Percentiles rank a stretch among this genome's conserved stretches.
These are phyloP conservation scores for Paecilomyces fulvus DNA, from an alignment of 2,329 filamentous ascomycete genomes.

Conservation along the genomic window DNA sequence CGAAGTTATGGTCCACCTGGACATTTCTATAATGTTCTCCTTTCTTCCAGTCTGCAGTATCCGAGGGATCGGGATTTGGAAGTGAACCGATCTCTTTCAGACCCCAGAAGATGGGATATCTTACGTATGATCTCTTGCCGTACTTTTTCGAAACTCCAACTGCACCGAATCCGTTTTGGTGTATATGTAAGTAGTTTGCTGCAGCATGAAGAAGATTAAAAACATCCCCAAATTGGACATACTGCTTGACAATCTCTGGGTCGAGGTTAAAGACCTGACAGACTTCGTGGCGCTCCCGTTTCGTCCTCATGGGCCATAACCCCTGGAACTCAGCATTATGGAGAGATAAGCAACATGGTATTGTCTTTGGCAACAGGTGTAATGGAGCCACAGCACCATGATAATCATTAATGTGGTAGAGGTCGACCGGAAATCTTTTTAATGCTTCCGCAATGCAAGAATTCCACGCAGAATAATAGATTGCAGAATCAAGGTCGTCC, in stretches of 20 bases:
- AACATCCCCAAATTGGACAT: constrained; percentile 55
- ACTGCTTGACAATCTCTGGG: constrained; percentile 44
- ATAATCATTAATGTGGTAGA: constrained; percentile 56
- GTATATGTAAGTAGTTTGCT: constrained; percentile 52
- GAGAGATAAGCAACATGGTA: constrained; percentile 51
- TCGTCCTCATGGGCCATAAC: constrained; percentile 54
- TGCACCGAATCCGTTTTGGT: constrained; percentile 55
- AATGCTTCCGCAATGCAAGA: constrained; percentile 54
- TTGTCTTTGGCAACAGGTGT: constrained; percentile 50
- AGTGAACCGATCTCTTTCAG: constrained; percentile 49
- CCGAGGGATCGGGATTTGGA: constrained; percentile 54
- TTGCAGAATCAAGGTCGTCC: constrained; percentile 55
- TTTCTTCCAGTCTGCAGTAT: constrained; percentile 49
- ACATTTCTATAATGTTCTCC: constrained; percentile 38
- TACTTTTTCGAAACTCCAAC: constrained; percentile 58
- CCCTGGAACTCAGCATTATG: constrained; percentile 60
- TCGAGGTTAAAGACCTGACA: constrained; percentile 52
- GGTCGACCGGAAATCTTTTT: constrained; percentile 48
- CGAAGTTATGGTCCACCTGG: constrained; percentile 42
- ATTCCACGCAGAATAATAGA: constrained; percentile 59
- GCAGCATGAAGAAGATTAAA: constrained; percentile 56
- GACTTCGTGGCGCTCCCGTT: constrained; percentile 48
- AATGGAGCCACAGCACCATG: constrained; percentile 52
- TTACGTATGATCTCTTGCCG: constrained; percentile 51
- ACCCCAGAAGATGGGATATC: constrained; percentile 58